Percentiles rank a stretch among this genome's conserved stretches.
These are phyloP conservation scores for Flaveria sonorensis DNA, from an alignment of 129 eudicot species.

Conservation along the genomic window DNA sequence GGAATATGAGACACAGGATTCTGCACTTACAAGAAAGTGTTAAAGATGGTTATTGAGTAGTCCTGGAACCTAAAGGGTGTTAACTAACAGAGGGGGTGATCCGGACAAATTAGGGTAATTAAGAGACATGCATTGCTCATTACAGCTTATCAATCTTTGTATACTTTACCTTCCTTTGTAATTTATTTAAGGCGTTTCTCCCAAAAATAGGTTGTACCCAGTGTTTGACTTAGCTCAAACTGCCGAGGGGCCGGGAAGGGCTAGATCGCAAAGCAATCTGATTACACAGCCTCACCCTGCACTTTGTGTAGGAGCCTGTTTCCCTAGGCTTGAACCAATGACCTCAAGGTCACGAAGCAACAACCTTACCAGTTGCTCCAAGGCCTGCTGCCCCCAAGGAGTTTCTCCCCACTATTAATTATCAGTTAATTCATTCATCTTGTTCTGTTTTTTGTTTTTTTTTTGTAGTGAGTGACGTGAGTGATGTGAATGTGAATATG, in stretches of 20 bases:
- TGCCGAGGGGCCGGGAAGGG: too few relatives aligned
- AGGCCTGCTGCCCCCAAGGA: too few relatives aligned
- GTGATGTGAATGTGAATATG: neutral
- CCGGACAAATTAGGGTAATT: neutral
- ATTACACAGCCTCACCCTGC: too few relatives aligned
- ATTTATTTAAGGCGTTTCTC: neutral
- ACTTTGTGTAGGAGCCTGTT: too few relatives aligned
- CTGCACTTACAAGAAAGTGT: slow-evolving; percentile 33
- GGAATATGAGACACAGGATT: slow-evolving; percentile 65
- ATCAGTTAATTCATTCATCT: neutral
- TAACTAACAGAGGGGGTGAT: neutral
- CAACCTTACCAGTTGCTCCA: too few relatives aligned
- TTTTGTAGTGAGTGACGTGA: neutral
- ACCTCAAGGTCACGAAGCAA: too few relatives aligned
- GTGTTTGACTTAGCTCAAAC: too few relatives aligned
- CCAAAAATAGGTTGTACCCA: neutral
- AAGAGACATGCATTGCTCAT: neutral
- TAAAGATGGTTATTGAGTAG: neutral
- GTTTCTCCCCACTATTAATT: too few relatives aligned
- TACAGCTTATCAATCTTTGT: neutral
- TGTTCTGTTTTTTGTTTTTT: neutral
- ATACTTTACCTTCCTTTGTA: neutral
- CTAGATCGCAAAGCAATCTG: too few relatives aligned
- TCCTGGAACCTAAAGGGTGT: neutral
- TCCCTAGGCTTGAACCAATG: too few relatives aligned